phyloP scores from a whole-genome alignment of 352 stramenopile genomes.

The Globisporangium okanoganense region DNA sequence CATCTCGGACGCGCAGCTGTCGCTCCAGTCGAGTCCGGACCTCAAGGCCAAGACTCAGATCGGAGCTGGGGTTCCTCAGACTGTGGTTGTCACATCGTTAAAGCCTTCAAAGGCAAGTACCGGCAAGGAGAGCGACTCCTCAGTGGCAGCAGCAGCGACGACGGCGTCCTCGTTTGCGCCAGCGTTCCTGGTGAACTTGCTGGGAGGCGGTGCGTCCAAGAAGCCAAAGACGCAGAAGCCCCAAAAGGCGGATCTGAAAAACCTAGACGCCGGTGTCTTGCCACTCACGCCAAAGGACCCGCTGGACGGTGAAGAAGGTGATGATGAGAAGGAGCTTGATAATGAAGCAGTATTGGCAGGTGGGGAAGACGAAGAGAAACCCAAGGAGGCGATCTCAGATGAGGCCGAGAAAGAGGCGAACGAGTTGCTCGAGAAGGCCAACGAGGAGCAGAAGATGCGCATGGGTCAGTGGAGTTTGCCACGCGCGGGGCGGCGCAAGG shows the following conservation, averaged over 20 bases:
- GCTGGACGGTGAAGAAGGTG: slow-evolving; percentile 41
- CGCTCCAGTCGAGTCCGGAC: neutral
- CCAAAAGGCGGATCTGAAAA: slow-evolving; percentile 9
- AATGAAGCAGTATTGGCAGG: neutral
- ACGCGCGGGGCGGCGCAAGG: slow-evolving; percentile 39
- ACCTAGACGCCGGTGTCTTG: slow-evolving; percentile 9
- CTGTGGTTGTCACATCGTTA: neutral
- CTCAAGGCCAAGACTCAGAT: neutral
- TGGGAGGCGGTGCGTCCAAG: slow-evolving; percentile 7
- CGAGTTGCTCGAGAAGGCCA: slow-evolving; percentile 23
- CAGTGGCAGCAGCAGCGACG: neutral
- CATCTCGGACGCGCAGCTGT: neutral
- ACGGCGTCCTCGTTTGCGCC: slow-evolving; percentile 10
- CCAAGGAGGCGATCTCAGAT: neutral
- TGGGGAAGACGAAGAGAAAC: slow-evolving; percentile 19
- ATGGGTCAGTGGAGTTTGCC: slow-evolving; percentile 77
- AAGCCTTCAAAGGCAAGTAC: neutral
- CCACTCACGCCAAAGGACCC: slow-evolving; percentile 15
- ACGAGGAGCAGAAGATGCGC: slow-evolving; percentile 49
- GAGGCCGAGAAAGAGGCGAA: slow-evolving; percentile 15
- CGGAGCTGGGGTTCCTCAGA: too few relatives aligned
- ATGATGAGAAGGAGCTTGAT: slow-evolving; percentile 38
- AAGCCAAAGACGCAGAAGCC: slow-evolving; percentile 6
- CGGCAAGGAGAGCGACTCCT: slow-evolving; percentile 6
- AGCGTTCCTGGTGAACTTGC: slow-evolving; percentile 9